A percentile compares a stretch with the other conserved stretches of the same genome.
Conservation (phyloP, 2,329 filamentous ascomycete genomes). For the Plenodomus tracheiphilus region DNA sequence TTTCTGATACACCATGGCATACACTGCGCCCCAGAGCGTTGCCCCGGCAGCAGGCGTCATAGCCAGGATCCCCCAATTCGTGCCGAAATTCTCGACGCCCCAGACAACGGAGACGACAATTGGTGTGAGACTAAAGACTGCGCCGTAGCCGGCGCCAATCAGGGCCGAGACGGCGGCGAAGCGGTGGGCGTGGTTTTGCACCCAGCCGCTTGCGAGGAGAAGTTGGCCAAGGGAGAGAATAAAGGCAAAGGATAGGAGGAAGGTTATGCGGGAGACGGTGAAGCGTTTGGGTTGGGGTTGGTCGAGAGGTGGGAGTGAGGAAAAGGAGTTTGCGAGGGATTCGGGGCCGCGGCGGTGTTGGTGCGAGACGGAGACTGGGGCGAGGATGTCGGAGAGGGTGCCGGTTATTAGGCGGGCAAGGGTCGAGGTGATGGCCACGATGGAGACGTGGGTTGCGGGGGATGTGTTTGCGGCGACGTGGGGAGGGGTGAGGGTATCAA, state of each 20-base stretch:
- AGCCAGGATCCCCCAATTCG: constrained; percentile 94
- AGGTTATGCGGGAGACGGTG: constrained; percentile 74
- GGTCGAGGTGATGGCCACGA: constrained; percentile 88
- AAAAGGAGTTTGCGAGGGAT: constrained; percentile 48
- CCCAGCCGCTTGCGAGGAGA: constrained; percentile 72
- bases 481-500: constrained; percentile 77
- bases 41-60: constrained; percentile 88
- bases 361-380: constrained; percentile 57
- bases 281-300: constrained; percentile 42
- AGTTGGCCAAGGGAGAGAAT: constrained; percentile 79
- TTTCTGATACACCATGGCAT: constrained; percentile 76
- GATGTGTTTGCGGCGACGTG: constrained; percentile 62
- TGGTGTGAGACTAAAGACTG: constrained; percentile 84
- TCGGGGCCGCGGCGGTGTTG: constrained; percentile 58
- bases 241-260: constrained; percentile 80
- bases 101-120: constrained; percentile 96
- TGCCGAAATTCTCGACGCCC: constrained; percentile 98
- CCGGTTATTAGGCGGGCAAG: constrained; percentile 88
- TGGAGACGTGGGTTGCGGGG: constrained; percentile 86
- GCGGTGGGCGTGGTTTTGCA: constrained; percentile 73
- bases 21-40: constrained; percentile 88
- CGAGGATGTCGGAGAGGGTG: constrained; percentile 84
- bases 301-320: constrained; percentile 34
- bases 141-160: constrained; percentile 90
- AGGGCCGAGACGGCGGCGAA: constrained; percentile 86